Base-by-base conservation (phyloP, 1,284 basidiomycete genomes). In the Apiotrichum mycotoxinovorans region DNA sequence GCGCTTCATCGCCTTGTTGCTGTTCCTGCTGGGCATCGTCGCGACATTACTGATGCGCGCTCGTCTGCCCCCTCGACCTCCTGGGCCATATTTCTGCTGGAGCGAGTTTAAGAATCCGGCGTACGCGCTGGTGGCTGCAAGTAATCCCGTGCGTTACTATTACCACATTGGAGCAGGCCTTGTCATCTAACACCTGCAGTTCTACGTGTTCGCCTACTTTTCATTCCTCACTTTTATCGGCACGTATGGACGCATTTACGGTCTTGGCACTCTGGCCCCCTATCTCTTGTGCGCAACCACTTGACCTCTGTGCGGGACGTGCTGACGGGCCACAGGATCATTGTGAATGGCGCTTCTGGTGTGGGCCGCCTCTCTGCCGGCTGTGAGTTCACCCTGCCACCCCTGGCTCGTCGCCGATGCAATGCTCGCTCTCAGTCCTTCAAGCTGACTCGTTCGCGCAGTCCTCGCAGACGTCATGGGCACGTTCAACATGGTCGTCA, bases 141-240 rank as follows among this genome's bases (percentile, higher is more conserved):
- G n/a, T 12, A 23, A 23, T 30, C 20, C 20, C 4, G 48, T 50
- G 23, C 4, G 46, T 47, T 3, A 12, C 15, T 3, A 2, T 9
- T n/a, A 4, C 33, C 5, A 20, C 9, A 14, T 35, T 11, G 12
- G 9, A 35, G 14, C 23, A 22, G 15, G 11, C 5, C 15, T 38
- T 17, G 10, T 40, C 11, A 8, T 14, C 23, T 22, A 23, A 25
- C 63, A 12, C 30, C 30, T 8, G 8, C 34, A 48, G 65, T 59
- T 56, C 26, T 69, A 58, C 26, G 47, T 52, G 3, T 65, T 70
- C 26, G 63, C 58, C 2, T 72, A 63, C 62, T 67, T 67, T 46
- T 53, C 59, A n/a, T 65, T 66, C 40, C 59, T 64, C 18, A 57
- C 57, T 20, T 72, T 62, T 46, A 66, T 69, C 38, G 70, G 70